These are phyloP conservation scores for Pichia sp. DNA, from an alignment of 1,139 yeast genomes.

Conservation along the genomic window DNA sequence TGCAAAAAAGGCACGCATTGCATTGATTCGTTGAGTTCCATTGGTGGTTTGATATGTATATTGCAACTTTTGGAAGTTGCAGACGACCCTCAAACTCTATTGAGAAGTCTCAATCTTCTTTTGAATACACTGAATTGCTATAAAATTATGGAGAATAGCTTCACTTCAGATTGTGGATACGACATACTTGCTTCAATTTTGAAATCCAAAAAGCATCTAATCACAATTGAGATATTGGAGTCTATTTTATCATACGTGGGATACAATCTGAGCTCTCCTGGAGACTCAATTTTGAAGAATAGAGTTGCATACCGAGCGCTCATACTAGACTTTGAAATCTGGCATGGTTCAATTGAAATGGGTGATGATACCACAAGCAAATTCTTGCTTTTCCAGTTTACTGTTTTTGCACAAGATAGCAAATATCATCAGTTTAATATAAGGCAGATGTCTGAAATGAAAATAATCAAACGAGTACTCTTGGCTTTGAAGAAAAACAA, in stretches of 20 bases:
- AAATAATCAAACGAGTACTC: constrained; percentile 43
- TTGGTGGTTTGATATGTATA: constrained; percentile 27
- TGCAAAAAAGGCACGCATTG: constrained; percentile 19
- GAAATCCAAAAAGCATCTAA: constrained; percentile 27
- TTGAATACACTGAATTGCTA: constrained; percentile 27
- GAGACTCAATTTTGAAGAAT: constrained; percentile 37
- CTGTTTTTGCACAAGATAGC: constrained; percentile 44
- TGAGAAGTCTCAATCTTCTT: constrained; percentile 28
- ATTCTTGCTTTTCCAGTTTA: constrained; percentile 47
- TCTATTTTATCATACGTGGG: constrained; percentile 37
- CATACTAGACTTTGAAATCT: constrained; percentile 41
- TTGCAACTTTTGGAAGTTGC: not conserved
- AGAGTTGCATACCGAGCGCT: constrained; percentile 37
- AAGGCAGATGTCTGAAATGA: constrained; percentile 43
- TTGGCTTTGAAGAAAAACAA: constrained; percentile 39
- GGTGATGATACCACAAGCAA: constrained; percentile 33
- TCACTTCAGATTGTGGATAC: constrained; percentile 35
- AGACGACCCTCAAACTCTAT: constrained; percentile 17
- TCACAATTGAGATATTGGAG: constrained; percentile 30
- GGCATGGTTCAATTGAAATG: constrained; percentile 27
- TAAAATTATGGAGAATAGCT: constrained; percentile 24
- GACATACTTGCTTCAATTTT: constrained; percentile 33
- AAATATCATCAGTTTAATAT: constrained; percentile 41
- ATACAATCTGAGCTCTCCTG: constrained; percentile 32
- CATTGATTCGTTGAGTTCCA: constrained; percentile 28